Conservation (phyloP, 2,329 filamentous ascomycete species). For the Colletotrichum cordylinicola region DNA sequence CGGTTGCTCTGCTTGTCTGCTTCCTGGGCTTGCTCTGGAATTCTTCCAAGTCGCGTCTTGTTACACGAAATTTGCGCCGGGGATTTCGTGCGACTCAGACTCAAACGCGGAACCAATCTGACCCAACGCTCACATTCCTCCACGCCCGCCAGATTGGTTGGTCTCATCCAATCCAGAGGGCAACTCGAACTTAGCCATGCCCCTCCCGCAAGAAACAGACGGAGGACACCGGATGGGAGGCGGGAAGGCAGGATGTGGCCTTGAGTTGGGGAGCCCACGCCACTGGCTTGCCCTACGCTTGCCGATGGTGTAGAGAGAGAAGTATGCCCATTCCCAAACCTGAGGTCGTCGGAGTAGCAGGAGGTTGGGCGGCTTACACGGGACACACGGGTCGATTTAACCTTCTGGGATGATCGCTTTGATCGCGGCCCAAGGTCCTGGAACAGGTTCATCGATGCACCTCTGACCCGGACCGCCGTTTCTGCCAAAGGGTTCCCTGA, state of each 20-base stretch:
- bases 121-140: neutral
- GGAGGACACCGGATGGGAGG: slow-evolving; percentile 11
- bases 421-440: slow-evolving; percentile 6
- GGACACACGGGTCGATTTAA: slow-evolving; percentile 6
- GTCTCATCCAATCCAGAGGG: slow-evolving; percentile 6
- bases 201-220: slow-evolving; percentile 1
- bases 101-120: neutral
- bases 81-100: neutral
- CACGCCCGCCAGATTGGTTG: neutral
- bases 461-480: slow-evolving; percentile 1
- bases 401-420: slow-evolving; percentile 10
- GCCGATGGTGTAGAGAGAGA: neutral
- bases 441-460: slow-evolving; percentile 7
- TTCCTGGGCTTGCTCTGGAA: neutral
- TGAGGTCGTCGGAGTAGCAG: neutral
- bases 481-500: neutral
- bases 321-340: neutral
- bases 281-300: neutral
- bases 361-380: neutral
- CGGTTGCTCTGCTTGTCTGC: neutral
- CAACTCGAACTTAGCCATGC: neutral
- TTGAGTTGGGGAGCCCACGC: neutral
- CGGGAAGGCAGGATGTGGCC: slow-evolving; percentile 2
- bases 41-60: neutral
- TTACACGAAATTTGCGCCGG: neutral